A percentile compares a stretch with the other conserved stretches of the same genome.
These are phyloP conservation scores for Stagonosporopsis rhizophila DNA, from an alignment of 2,329 filamentous ascomycete species.

Conservation along the genomic window DNA sequence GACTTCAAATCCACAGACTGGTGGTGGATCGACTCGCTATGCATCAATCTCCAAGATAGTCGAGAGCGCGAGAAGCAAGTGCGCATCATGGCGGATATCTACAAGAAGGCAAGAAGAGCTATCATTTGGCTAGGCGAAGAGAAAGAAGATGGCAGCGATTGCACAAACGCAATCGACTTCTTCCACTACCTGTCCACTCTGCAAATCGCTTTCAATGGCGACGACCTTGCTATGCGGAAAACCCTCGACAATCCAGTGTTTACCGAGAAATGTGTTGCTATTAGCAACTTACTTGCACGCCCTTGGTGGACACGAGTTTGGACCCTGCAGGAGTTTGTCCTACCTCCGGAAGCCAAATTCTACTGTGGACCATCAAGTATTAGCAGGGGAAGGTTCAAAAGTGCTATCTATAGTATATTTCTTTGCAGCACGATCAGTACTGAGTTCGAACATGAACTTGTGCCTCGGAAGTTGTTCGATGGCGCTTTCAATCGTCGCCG, in stretches of 20 bases:
- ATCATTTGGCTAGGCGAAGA: conserved; percentile 47
- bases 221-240: conserved; percentile 25
- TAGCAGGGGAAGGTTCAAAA: conserved; percentile 36
- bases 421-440: conserved; percentile 30
- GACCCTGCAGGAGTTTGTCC: conserved; percentile 43
- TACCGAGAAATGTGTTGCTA: conserved; percentile 26
- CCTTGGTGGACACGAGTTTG: conserved; percentile 39
- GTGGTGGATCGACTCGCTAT: conserved; percentile 46
- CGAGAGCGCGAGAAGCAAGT: conserved; percentile 39
- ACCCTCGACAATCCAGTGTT: conserved; percentile 29
- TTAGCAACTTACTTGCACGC: conserved; percentile 33
- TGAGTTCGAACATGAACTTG: conserved; percentile 34
- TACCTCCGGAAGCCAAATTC: conserved; percentile 36
- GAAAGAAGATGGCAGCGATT: conserved; percentile 50
- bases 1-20: conserved; percentile 33
- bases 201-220: conserved; percentile 27
- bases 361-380: conserved; percentile 35
- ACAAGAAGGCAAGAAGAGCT: conserved; percentile 28
- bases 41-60: conserved; percentile 38
- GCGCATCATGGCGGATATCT: conserved; percentile 44
- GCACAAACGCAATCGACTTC: conserved; percentile 36
- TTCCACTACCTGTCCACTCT: conserved; percentile 30
- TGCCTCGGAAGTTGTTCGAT: conserved; percentile 36
- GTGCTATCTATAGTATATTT: conserved; percentile 41
- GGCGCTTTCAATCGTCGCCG: conserved; percentile 40